These are phyloP conservation scores for Paramyrothecium sp. DNA, from an alignment of 2,329 filamentous ascomycete species.

Conservation along the genomic window DNA sequence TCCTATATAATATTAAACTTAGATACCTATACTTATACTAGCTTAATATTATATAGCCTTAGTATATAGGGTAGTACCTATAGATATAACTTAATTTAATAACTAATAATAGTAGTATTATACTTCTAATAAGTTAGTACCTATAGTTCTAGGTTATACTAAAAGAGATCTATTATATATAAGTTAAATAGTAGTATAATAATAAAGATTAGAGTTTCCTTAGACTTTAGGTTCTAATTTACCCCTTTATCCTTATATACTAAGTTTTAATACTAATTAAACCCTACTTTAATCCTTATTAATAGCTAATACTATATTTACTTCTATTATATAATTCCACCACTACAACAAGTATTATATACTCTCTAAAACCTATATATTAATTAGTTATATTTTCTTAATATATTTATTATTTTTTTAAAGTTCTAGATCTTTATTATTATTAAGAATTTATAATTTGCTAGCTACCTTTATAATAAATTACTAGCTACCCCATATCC, in stretches of 20 bases:
- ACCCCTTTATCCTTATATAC: not conserved
- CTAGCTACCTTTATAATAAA: not conserved
- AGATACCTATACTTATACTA: too few relatives aligned
- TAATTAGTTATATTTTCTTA: not conserved
- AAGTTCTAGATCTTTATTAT: not conserved
- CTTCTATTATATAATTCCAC: not conserved
- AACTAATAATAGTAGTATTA: not conserved
- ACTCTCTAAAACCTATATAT: not conserved
- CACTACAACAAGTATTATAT: not conserved
- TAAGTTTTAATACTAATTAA: not conserved
- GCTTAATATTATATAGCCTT: conserved; percentile 1
- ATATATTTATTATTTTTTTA: conserved; percentile 1
- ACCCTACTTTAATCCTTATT: not conserved
- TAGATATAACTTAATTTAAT: conserved; percentile 1
- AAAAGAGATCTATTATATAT: too few relatives aligned
- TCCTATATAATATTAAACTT: too few relatives aligned
- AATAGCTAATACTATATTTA: not conserved
- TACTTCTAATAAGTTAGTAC: conserved; percentile 1
- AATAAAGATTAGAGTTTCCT: not conserved
- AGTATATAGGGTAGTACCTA: not conserved
- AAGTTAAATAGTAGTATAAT: conserved; percentile 1
- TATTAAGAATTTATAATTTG: not conserved
- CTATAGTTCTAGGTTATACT: conserved; percentile 1
- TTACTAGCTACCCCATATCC: not conserved
- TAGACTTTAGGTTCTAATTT: conserved; percentile 1